Base-by-base conservation (phyloP, 768 basidiomycete genomes). In the Paxillus ammoniavirescens region DNA sequence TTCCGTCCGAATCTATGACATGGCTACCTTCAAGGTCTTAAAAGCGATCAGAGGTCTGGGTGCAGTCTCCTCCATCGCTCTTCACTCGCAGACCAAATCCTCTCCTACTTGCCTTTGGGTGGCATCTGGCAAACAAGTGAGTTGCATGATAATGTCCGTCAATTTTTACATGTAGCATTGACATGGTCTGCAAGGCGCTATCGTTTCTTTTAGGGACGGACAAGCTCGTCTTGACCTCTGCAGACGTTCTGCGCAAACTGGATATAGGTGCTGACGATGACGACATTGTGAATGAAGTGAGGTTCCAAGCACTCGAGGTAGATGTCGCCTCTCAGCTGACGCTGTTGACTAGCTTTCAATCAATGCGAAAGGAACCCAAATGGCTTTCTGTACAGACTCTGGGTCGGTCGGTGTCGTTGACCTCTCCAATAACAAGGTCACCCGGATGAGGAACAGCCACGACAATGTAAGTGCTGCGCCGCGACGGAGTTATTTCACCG, bases 341-440 rank as follows among this genome's bases (percentile, higher is more conserved):
- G 9, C 5, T 38, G 65, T 74, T 69, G 79, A 74, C 66, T 68
- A 92, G 89, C 80, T 91, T 63, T 75, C 76, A 54, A 61, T 90
- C 59, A 85, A 82, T 68, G 58, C 65, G 28, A 79, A 80, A 74
- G 75, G 60, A 62, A 81, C 66, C 59, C 62, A 58, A 47, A 64
- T 92, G 41, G 88, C 87, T 5, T 91, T 88, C 66, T 81, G 82
- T 55, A 77, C 79, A 30, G 91, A 93, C 67, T 79, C 80, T 17
- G 91, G 91, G 0, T 58, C 62, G 14, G 86, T 90, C 12, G 89
- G 90, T 0, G 70, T 84, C 17, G 65, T 91, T 8, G 84, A 91
- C 52, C 63, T 89, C 4, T 66, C 76, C 12, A 81, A 74, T 13
- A 72, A 72, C 43, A 58, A 58, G 6, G 59, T 87, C n/a, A 67